Evolutionary conservation across 1,284 basidiomycete species (phyloP), one percentile per base, ranked within the genome.

Genomic region (Fomitopsis betulina): DNA sequence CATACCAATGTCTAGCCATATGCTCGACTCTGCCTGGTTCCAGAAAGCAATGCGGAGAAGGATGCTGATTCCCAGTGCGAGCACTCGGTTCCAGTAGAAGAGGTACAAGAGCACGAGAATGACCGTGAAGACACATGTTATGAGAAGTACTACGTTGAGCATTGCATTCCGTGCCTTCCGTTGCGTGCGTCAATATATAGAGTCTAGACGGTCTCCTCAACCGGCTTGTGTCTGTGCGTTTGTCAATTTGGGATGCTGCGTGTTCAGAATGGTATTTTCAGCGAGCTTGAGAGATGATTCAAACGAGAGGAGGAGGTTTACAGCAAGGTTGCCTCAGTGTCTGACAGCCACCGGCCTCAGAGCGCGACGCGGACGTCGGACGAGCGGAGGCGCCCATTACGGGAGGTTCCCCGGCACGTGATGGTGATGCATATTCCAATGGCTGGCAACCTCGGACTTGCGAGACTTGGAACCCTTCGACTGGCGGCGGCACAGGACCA

Each of bases 41-140:
- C 93, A 93, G 61, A 85, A 85, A 49, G 81, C 70, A 13, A 91
- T 66, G 43, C 88, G 85, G 42, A 92, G 73, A 15, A 80, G 62
- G 54, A 83, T 70, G 19, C 83, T 80, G 59, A 94, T 73, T 58
- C 90, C 62, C 57, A 82, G 83, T 10, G 86, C 93, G 58, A 94
- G 71, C 51, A 95, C 75, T 38, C 93, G 85, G 73, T 95, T 95
- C 84, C 89, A 93, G 75, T 90, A 96, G 80, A 96, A 96, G 61
- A 93, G 81, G 72, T 94, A 94, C 59, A 89, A 67, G 55, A 88
- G 74, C n/a, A 88, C 75, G 42, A 82, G 85, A 54, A 93, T 70
- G 60, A 89, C 81, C 58, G 94, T 84, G 65, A 85, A 85, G 57
- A 91, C 75, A 68, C 86, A 86, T 64, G 87, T 81, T 62, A 89